Percentiles rank a stretch among this genome's conserved stretches.
phyloP scores from a whole-genome alignment of 2,329 filamentous ascomycete species.

The Lasiodiplodia sp. region DNA sequence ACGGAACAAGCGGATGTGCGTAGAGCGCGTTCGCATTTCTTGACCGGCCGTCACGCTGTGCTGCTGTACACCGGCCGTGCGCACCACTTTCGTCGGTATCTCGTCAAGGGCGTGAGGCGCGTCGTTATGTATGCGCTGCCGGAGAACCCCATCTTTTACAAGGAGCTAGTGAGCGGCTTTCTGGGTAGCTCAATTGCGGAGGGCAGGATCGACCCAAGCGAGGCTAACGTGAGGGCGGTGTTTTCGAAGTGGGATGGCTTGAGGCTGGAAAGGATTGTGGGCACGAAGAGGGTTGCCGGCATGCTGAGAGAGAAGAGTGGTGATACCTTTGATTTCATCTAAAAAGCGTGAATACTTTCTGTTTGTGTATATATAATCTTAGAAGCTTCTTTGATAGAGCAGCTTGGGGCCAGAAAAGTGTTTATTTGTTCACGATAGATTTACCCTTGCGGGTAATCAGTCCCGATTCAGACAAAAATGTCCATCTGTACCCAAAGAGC shows the following conservation, averaged over 20 bases:
- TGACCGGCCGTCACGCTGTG: constrained; percentile 80
- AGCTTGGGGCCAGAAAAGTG: neutral
- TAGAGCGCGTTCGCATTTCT: constrained; percentile 85
- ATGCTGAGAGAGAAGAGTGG: constrained; percentile 82
- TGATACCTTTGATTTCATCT: constrained; percentile 88
- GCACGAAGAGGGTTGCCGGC: constrained; percentile 77
- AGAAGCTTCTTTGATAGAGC: neutral
- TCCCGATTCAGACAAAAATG: neutral
- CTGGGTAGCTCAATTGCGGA: constrained; percentile 63
- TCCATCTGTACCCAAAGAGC: neutral
- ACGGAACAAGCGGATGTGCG: constrained; percentile 79
- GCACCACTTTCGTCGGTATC: constrained; percentile 95
- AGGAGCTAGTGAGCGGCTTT: constrained; percentile 75
- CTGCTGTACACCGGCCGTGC: constrained; percentile 92
- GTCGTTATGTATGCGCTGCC: constrained; percentile 92
- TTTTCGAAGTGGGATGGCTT: constrained; percentile 92
- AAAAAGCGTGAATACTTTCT: neutral
- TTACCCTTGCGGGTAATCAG: neutral
- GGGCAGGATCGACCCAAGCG: constrained; percentile 62
- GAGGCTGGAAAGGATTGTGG: constrained; percentile 87
- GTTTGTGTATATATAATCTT: neutral
- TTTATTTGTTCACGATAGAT: neutral
- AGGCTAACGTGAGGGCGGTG: constrained; percentile 61
- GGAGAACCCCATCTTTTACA: constrained; percentile 84
- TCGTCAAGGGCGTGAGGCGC: constrained; percentile 78